Percentiles rank a stretch among this genome's conserved stretches.
phyloP scores from a whole-genome alignment of 805 yeast species.

The Schwanniomyces polymorphus region DNA sequence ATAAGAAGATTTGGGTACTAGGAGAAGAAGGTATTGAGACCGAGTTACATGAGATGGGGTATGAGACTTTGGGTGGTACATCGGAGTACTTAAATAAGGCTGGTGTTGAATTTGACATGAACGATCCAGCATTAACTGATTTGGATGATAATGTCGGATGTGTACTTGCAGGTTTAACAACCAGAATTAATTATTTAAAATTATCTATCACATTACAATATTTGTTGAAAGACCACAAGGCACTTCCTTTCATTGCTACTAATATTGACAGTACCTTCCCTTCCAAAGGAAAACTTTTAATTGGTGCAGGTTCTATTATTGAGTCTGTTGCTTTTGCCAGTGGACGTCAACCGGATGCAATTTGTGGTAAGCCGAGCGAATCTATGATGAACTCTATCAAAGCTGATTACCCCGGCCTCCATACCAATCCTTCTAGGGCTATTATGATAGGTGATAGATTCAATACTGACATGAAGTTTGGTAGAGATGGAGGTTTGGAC shows the following conservation, averaged over 20 bases:
- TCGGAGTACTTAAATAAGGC: constrained; percentile 55
- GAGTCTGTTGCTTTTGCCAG: constrained; percentile 72
- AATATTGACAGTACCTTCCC: constrained; percentile 96
- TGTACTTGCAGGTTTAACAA: constrained; percentile 86
- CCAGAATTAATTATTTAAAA: constrained; percentile 76
- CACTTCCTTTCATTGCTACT: constrained; percentile 81
- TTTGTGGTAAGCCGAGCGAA: constrained; percentile 87
- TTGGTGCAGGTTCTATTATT: constrained; percentile 94
- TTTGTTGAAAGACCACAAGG: constrained; percentile 54
- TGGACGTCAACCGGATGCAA: constrained; percentile 79
- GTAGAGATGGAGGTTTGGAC: constrained; percentile 80
- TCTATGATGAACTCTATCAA: constrained; percentile 89
- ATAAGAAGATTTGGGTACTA: constrained; percentile 80
- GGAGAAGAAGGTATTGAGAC: constrained; percentile 87
- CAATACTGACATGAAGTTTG: constrained; percentile 94
- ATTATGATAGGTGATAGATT: constrained; percentile 95
- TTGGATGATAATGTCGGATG: constrained; percentile 78
- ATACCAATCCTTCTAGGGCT: constrained; percentile 57
- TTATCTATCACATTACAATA: constrained; percentile 82
- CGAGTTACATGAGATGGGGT: constrained; percentile 76
- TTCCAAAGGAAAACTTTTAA: constrained; percentile 76
- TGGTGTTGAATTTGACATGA: constrained; percentile 54
- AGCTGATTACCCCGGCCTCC: constrained; percentile 50
- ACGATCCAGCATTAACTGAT: constrained; percentile 51
- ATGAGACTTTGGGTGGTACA: constrained; percentile 77